These are phyloP conservation scores for Epichloe sylvatica DNA, from an alignment of 2,329 filamentous ascomycete genomes.

Conservation along the genomic window DNA sequence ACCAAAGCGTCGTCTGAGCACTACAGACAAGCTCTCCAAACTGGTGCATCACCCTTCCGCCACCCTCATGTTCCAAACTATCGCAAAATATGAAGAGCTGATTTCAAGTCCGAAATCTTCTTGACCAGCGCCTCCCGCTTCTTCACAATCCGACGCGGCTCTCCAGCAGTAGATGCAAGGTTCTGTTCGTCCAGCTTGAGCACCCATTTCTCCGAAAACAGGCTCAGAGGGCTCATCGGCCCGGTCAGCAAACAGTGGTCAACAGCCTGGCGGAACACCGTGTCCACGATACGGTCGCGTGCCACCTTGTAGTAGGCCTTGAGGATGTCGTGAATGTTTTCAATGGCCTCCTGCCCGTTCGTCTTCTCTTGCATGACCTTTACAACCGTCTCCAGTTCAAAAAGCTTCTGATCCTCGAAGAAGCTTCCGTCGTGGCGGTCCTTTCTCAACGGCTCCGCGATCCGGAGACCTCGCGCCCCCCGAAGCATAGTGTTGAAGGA, in stretches of 20 bases:
- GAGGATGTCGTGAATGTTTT: constrained; percentile 47
- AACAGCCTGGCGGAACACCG: constrained; percentile 39
- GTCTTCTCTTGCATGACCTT: constrained; percentile 11
- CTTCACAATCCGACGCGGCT: background rate
- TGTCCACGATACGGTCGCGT: constrained; percentile 48
- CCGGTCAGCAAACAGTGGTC: constrained; percentile 3
- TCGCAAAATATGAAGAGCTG: constrained; percentile 3
- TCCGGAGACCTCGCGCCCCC: constrained; percentile 9
- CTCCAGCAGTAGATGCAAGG: background rate
- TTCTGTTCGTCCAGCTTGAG: background rate
- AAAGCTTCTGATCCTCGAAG: background rate
- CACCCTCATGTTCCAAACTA: background rate
- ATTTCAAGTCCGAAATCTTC: constrained; percentile 3
- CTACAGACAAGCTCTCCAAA: no score
- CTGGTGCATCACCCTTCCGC: background rate
- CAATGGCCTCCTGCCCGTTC: constrained; percentile 22
- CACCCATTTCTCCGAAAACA: constrained; percentile 4
- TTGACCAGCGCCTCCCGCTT: constrained; percentile 1
- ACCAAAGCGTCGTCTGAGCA: no score
- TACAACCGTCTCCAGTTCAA: background rate
- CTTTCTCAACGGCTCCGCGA: background rate
- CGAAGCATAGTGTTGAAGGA: constrained; percentile 32
- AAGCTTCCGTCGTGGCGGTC: background rate
- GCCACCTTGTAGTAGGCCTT: constrained; percentile 48
- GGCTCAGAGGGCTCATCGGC: background rate